Evolutionary conservation across 371 early-diverging fungal species (phyloP).

Genomic region (Saksenaea oblongispora): DNA sequence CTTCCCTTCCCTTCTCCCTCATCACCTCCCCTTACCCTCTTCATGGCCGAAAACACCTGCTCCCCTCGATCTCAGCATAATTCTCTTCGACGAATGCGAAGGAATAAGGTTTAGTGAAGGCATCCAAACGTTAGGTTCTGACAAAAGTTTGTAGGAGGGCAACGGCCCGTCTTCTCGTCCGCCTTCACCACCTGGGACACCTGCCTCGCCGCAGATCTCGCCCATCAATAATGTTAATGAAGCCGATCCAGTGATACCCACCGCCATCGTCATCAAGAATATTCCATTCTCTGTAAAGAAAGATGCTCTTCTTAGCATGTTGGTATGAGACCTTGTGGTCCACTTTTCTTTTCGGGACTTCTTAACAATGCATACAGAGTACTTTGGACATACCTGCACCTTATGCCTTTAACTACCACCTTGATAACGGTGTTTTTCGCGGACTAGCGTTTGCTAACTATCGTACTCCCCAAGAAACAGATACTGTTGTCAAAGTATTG

Average conservation of each 20-base stretch:
- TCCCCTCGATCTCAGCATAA: slow-evolving; percentile 25
- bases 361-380: slow-evolving; percentile 23
- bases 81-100: slow-evolving; percentile 22
- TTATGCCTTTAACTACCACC: slow-evolving; percentile 83
- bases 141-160: background rate
- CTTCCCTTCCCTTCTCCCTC: slow-evolving; percentile 1
- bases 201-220: slow-evolving; percentile 19
- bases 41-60: slow-evolving; percentile 21
- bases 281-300: slow-evolving; percentile 81
- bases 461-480: slow-evolving; percentile 74
- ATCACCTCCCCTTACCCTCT: slow-evolving; percentile 3
- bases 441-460: slow-evolving; percentile 86
- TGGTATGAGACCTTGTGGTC: slow-evolving; percentile 39
- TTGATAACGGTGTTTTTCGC: slow-evolving; percentile 78
- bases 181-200: slow-evolving; percentile 6
- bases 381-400: slow-evolving; percentile 71
- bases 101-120: slow-evolving; percentile 7
- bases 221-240: slow-evolving; percentile 14
- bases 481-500: slow-evolving; percentile 63
- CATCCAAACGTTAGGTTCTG: background rate
- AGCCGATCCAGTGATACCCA: slow-evolving; percentile 54
- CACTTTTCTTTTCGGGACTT: slow-evolving; percentile 1
- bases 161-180: slow-evolving; percentile 29
- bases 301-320: slow-evolving; percentile 66
- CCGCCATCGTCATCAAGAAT: slow-evolving; percentile 83